Evolutionary conservation across 768 basidiomycete species (phyloP).

Genomic region (Mycena haematopus): DNA sequence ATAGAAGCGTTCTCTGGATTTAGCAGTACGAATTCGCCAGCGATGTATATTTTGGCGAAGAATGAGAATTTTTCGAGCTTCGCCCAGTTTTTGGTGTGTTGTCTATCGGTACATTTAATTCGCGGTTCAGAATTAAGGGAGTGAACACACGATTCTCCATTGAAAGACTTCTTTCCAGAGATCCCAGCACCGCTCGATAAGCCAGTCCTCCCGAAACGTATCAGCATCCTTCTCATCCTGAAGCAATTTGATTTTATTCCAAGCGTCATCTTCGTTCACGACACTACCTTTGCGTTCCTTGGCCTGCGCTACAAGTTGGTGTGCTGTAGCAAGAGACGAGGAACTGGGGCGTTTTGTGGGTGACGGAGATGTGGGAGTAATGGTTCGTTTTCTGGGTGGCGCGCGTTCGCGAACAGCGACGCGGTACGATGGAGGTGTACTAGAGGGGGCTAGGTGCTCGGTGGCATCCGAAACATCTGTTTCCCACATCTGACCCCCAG

Average conservation of each 20-base stretch:
- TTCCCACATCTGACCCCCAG: slow-evolving; percentile 16
- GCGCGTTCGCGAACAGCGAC: slow-evolving; percentile 43
- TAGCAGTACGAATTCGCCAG: slow-evolving; percentile 59
- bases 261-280: slow-evolving; percentile 76
- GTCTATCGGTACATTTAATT: slow-evolving; percentile 50
- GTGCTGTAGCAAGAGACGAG: slow-evolving; percentile 35
- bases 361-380: slow-evolving; percentile 23
- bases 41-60: slow-evolving; percentile 62
- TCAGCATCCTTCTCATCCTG: slow-evolving; percentile 77
- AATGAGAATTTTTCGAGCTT: slow-evolving; percentile 72
- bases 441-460: slow-evolving; percentile 45
- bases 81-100: slow-evolving; percentile 70
- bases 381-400: slow-evolving; percentile 22
- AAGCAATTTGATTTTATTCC: slow-evolving; percentile 76
- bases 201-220: slow-evolving; percentile 63
- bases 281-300: slow-evolving; percentile 54
- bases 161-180: slow-evolving; percentile 74
- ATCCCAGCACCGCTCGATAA: slow-evolving; percentile 76
- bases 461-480: slow-evolving; percentile 27
- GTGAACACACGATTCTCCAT: slow-evolving; percentile 73
- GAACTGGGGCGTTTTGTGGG: slow-evolving; percentile 14
- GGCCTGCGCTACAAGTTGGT: slow-evolving; percentile 37
- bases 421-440: slow-evolving; percentile 57
- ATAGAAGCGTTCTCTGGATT: slow-evolving; percentile 45
- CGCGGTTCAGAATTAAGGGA: slow-evolving; percentile 20